Evolutionary conservation across 495 filamentous ascomycete species (phyloP), one percentile per base, ranked within the genome.

Genomic region (Trichoderma virens): DNA sequence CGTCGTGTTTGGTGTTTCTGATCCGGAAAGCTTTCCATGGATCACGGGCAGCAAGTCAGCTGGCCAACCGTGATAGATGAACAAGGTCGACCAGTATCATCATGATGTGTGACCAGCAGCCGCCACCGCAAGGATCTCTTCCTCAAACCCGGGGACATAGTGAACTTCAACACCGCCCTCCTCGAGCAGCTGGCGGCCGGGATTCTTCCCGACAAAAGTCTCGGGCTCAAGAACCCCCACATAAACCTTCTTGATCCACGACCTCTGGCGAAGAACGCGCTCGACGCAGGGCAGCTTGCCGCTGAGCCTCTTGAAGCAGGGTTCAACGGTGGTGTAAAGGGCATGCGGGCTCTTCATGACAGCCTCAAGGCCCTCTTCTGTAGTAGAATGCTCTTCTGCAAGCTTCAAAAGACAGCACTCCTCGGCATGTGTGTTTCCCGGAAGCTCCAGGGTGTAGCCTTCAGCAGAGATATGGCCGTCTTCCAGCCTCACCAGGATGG

Each of bases 251-350:
- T 83, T 78, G 62, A 98, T 88, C 34, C 68, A 70, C 0, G 80
- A 83, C 1, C 81, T 82, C 23, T 89, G 85, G 45, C 77, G 74
- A 62, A 92, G 72, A 62, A 98, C 93, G 63, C 93, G 80, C 67
- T 96, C 85, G 13, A 90, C 89, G 69, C 94, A 98, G 0, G 91
- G 85, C 39, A 81, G 67, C 72, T 97, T 94, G 3, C 92, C 93
- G 51, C 87, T 92, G 32, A 94, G 73, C 59, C 94, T 79, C 66
- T 88, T 83, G 45, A 83, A 89, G 74, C 94, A 98, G 1, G 94
- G 94, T 76, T 98, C 94, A 79, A 98, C 89, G 0, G 92, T 97
- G 1, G 95, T 96, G 72, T 97, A 98, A 34, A 98, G 78, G 13
- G 86, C 81, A 3, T 88, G 78, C 27, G 73, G 70, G 18, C 72